Evolutionary conservation across 2,329 filamentous ascomycete species (phyloP).

Genomic region (Zopfia rhizophila): DNA sequence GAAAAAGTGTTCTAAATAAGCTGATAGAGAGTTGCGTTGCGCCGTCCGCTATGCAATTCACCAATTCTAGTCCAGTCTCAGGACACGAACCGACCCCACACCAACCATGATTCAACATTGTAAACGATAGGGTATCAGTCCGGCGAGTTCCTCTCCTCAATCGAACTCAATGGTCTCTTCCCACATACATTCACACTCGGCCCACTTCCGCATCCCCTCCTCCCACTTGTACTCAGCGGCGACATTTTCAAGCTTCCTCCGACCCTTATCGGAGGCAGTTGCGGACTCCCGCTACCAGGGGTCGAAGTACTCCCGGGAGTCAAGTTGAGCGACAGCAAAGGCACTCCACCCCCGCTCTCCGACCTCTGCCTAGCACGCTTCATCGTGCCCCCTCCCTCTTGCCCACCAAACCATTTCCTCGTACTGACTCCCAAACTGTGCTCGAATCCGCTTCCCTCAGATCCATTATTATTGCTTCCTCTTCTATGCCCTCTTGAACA

Average conservation of each 20-base stretch:
- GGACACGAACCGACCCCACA: no score
- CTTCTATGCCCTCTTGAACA: slow-evolving; percentile 10
- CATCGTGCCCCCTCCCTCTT: slow-evolving; percentile 17
- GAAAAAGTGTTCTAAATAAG: no score
- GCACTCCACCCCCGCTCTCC: slow-evolving; percentile 4
- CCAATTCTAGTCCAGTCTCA: no score
- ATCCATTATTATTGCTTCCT: slow-evolving; percentile 15
- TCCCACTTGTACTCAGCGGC: no score
- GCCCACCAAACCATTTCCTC: slow-evolving; percentile 13
- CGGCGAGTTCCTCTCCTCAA: slow-evolving; percentile 10
- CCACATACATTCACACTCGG: neutral
- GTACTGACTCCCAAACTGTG: slow-evolving; percentile 20
- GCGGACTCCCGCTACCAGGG: slow-evolving; percentile 2
- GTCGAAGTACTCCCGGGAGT: slow-evolving; percentile 1
- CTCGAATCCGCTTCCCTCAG: slow-evolving; percentile 22
- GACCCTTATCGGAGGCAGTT: slow-evolving; percentile 9
- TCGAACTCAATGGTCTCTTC: slow-evolving; percentile 18
- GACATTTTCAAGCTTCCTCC: neutral
- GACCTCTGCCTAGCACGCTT: neutral
- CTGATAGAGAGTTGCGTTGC: no score
- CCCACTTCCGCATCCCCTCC: slow-evolving; percentile 4
- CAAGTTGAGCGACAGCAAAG: slow-evolving; percentile 3
- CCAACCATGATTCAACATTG: no score
- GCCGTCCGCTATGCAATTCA: no score
- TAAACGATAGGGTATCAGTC: no score